phyloP scores from a whole-genome alignment of 306 rosid genomes.

The Oxytropis ochrocephala region DNA sequence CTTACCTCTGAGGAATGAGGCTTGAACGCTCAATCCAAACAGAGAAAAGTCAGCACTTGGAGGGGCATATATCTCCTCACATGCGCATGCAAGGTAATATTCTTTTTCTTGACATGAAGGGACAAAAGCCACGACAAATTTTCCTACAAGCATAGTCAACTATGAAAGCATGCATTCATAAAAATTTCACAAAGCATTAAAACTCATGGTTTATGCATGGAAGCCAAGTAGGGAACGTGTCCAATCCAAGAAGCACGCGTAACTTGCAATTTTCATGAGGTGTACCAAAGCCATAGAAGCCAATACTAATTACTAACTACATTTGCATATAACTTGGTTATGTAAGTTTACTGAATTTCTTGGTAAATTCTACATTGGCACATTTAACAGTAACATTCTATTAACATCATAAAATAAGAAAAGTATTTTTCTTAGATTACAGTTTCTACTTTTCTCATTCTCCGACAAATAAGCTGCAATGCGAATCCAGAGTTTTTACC shows the following conservation, averaged over 20 bases:
- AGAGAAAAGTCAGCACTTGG: conserved; percentile 87
- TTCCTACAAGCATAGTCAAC: conserved; percentile 48
- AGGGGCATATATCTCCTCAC: conserved; percentile 88
- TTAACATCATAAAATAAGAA: not conserved
- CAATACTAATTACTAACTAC: not conserved
- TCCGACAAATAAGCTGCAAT: not conserved
- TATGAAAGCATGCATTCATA: conserved; percentile 22
- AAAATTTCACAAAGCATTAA: not conserved
- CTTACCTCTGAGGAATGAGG: conserved; percentile 76
- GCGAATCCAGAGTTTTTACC: conserved; percentile 35
- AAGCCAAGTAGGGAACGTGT: not conserved
- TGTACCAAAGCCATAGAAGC: not conserved
- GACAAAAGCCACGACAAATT: conserved; percentile 68
- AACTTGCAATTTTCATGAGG: not conserved
- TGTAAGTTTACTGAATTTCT: not conserved
- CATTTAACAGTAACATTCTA: not conserved
- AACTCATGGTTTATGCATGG: not conserved
- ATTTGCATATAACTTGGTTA: not conserved
- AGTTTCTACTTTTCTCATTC: conserved; percentile 6
- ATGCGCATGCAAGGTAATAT: conserved; percentile 91
- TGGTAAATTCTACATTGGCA: not conserved
- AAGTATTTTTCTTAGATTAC: not conserved
- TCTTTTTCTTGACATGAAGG: conserved; percentile 84
- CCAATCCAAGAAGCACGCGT: not conserved
- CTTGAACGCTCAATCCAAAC: conserved; percentile 89